A percentile compares a stretch with the other conserved stretches of the same genome.
Evolutionary conservation across 108 stramenopile species (phyloP).

Genomic region (Schizochytrium sp.): DNA sequence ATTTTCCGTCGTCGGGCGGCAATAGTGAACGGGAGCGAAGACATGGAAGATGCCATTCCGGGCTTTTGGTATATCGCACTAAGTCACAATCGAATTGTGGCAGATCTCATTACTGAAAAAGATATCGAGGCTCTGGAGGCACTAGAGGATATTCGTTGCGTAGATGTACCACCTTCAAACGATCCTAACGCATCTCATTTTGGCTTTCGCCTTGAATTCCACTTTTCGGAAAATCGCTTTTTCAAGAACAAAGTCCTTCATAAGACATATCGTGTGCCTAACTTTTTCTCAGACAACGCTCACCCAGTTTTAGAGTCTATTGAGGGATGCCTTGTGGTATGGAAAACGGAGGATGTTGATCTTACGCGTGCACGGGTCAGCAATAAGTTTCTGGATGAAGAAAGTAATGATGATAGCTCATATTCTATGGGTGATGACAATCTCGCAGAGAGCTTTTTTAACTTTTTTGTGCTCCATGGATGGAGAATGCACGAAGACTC

Average conservation of each 20-base stretch:
- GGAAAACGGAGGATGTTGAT: slow-evolving; percentile 3
- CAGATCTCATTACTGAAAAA: neutral
- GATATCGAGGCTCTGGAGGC: slow-evolving; percentile 23
- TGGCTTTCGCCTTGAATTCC: slow-evolving; percentile 41
- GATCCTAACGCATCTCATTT: neutral
- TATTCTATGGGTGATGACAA: too few relatives aligned
- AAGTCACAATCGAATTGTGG: neutral
- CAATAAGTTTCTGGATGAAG: neutral
- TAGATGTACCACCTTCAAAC: neutral
- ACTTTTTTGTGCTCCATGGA: slow-evolving; percentile 29
- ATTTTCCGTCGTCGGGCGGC: slow-evolving; percentile 2
- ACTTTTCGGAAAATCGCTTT: slow-evolving; percentile 41
- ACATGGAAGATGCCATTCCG: slow-evolving; percentile 1
- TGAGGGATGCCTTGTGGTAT: slow-evolving; percentile 4
- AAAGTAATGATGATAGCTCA: too few relatives aligned
- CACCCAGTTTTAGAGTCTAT: slow-evolving; percentile 11
- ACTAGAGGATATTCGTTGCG: slow-evolving; percentile 53
- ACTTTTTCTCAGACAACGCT: neutral
- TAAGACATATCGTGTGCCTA: slow-evolving; percentile 36
- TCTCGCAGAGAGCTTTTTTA: neutral
- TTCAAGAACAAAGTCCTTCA: neutral
- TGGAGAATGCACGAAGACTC: neutral
- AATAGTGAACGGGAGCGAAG: neutral
- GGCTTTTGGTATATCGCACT: slow-evolving; percentile 44
- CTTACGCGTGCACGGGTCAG: neutral